phyloP scores from a whole-genome alignment of 179 eudicot species.

The Silene coronaria region DNA sequence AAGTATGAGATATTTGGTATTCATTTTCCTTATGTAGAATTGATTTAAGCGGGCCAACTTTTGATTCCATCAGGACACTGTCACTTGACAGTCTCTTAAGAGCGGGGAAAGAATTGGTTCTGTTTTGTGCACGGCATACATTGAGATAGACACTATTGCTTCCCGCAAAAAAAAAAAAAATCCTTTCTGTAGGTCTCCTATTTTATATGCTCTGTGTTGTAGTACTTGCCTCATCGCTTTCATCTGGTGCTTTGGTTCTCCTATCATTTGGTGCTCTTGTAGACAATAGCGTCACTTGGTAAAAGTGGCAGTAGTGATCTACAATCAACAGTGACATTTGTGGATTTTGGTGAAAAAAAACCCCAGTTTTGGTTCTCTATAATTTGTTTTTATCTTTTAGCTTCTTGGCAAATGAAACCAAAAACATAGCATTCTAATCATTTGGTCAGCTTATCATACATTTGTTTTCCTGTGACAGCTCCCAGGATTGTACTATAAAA shows the following conservation, averaged over 20 bases:
- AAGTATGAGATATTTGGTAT: conserved; percentile 3
- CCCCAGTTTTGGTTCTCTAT: neutral
- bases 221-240: neutral
- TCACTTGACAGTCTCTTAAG: neutral
- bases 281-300: neutral
- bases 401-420: neutral
- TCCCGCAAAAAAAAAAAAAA: neutral
- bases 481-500: conserved; percentile 92
- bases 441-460: conserved; percentile 15
- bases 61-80: neutral
- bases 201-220: neutral
- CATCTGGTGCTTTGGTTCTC: neutral
- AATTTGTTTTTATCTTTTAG: neutral
- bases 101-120: neutral
- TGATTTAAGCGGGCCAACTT: neutral
- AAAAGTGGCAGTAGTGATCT: conserved; percentile 2
- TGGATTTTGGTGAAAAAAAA: neutral
- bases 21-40: neutral
- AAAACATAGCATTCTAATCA: neutral
- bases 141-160: neutral
- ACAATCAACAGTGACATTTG: neutral
- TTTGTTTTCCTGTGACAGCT: conserved; percentile 41
- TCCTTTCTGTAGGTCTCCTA: neutral
- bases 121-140: neutral
- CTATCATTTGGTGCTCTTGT: neutral